phyloP scores from a whole-genome alignment of 768 basidiomycete genomes.

The Scleroderma citrinum region DNA sequence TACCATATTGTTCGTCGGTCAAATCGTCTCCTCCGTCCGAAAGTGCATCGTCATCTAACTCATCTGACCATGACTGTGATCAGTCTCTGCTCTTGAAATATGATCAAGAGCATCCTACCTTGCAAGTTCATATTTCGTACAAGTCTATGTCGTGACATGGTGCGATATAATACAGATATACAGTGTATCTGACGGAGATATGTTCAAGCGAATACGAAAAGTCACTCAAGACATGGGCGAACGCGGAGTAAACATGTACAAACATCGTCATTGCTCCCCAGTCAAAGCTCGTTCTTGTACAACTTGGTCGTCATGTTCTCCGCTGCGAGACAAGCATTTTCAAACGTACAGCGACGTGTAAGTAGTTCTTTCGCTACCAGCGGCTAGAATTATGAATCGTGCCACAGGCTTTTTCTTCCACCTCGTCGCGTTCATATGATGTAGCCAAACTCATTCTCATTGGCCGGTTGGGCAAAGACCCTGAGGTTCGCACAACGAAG shows the following conservation, averaged over 20 bases:
- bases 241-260: constrained; percentile 13
- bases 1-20: constrained; percentile 80
- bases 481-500: constrained; percentile 63
- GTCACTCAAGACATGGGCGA: background rate
- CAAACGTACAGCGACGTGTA: constrained; percentile 45
- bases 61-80: constrained; percentile 44
- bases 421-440: constrained; percentile 48
- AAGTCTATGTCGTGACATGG: constrained; percentile 90
- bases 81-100: background rate
- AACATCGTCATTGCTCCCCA: background rate
- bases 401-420: constrained; percentile 59
- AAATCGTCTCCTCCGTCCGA: constrained; percentile 77
- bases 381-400: background rate
- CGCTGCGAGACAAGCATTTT: constrained; percentile 39
- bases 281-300: background rate
- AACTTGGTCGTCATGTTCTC: constrained; percentile 41
- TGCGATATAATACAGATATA: constrained; percentile 10
- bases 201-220: background rate
- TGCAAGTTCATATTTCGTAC: constrained; percentile 81
- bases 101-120: constrained; percentile 34
- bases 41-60: constrained; percentile 76
- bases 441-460: constrained; percentile 73
- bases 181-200: constrained; percentile 3
- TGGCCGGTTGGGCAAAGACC: constrained; percentile 66
- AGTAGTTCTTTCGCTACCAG: constrained; percentile 16